Evolutionary conservation across 2,329 filamentous ascomycete genomes (phyloP), one percentile per base, ranked within the genome.

Genomic region (Emericellopsis atlantica): DNA sequence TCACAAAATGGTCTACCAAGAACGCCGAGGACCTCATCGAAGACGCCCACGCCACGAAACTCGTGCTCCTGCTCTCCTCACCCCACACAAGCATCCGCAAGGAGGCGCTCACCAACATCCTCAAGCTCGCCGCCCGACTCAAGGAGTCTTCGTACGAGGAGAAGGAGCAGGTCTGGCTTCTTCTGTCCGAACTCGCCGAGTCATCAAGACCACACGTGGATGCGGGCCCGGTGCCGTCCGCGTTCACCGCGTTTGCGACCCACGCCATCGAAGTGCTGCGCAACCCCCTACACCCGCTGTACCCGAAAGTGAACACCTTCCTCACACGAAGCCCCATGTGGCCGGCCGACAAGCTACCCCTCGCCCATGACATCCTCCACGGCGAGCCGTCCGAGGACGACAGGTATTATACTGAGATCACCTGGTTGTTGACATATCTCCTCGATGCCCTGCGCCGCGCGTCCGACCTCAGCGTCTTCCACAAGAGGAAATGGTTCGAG

Each of bases 291-390:
- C 86, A 94, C 54, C 76, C 76, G 45, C 73, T 95, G 32, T 96
- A 95, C 56, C 76, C 79, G 43, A 95, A 95, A 56, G 66, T 92
- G 60, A 95, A 94, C 64, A 69, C 72, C 6, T 95, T 89, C 57
- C 73, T 96, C 31, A 85, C 85, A 18, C 79, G 79, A 40, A 75
- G 79, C 0, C 89, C 90, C 1, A 60, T 70, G 21, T 96, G 90
- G 90, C 70, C 79, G 11, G 54, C 80, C 15, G 76, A 84, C 44
- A 80, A 77, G 53, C 75, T 92, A 21, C 73, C 92, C 7, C 68
- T 90, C n/a, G 76, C 77, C 21, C 69, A 75, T 49, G 70, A 74
- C 46, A 66, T 81, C 40, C 62, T 81, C 10, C 69, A 76, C 43
- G 72, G 78, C 40, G 73, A 79, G 45, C 84, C 87, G 1, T 77